Conservation (phyloP, 495 filamentous ascomycete species). For the Halenospora varia region DNA sequence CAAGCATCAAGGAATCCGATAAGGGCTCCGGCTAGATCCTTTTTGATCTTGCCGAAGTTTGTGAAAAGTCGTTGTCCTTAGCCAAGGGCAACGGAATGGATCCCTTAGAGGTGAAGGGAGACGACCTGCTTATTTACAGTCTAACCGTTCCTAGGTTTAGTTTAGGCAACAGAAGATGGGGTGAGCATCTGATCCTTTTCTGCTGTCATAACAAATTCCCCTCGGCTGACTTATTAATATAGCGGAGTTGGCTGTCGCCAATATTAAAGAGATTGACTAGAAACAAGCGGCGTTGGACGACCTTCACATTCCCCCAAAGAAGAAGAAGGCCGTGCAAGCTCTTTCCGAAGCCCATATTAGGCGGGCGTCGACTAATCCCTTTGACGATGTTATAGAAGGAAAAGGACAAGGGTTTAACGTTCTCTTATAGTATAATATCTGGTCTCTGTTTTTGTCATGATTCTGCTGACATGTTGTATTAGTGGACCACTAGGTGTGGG, state of each 20-base stretch:
- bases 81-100: background rate
- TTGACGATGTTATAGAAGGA: constrained; percentile 3
- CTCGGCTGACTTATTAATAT: background rate
- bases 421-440: constrained; percentile 5
- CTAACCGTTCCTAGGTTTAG: constrained; percentile 26
- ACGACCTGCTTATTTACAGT: constrained; percentile 28
- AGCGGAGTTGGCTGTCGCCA: constrained; percentile 33
- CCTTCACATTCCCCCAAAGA: constrained; percentile 2
- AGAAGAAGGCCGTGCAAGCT: constrained; percentile 5
- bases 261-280: constrained; percentile 28
- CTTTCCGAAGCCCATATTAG: background rate
- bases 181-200: constrained; percentile 12
- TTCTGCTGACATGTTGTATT: background rate
- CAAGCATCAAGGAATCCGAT: constrained; percentile 8
- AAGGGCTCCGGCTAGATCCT: background rate
- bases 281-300: background rate
- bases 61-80: background rate
- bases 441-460: background rate
- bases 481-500: constrained; percentile 46
- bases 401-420: constrained; percentile 7
- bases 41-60: background rate
- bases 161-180: constrained; percentile 29
- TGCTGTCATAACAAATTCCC: background rate
- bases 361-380: background rate
- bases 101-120: constrained; percentile 17